Evolutionary conservation across 768 basidiomycete species (phyloP).

Genomic region (Tulasnella calospora): DNA sequence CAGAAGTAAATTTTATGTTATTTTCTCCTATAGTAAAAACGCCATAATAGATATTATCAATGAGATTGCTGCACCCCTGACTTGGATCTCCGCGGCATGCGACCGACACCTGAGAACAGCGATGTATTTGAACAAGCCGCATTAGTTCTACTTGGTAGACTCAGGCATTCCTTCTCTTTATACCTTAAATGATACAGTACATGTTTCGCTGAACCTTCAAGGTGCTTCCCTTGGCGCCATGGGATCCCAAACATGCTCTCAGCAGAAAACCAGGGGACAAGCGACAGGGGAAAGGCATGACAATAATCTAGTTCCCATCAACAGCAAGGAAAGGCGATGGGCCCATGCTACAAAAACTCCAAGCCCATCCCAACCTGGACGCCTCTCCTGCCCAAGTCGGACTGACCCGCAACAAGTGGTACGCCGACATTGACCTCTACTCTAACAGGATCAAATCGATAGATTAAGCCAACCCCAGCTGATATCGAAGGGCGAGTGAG

Average conservation of each 20-base stretch:
- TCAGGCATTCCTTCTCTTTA: no score
- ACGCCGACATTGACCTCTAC: slow-evolving; percentile 85
- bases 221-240: no score
- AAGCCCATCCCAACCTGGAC: slow-evolving; percentile 77
- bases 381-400: slow-evolving; percentile 63
- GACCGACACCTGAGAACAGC: no score
- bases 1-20: no score
- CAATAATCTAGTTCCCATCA: background rate
- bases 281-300: background rate
- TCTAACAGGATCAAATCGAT: slow-evolving; percentile 76
- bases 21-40: no score
- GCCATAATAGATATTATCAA: background rate
- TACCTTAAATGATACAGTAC: no score
- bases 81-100: no score
- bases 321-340: background rate
- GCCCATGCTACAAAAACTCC: slow-evolving; percentile 54
- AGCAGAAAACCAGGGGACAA: background rate
- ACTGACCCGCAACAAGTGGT: slow-evolving; percentile 63
- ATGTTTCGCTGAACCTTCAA: no score
- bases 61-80: no score
- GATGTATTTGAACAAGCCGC: no score
- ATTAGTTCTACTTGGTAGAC: no score
- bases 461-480: slow-evolving; percentile 77
- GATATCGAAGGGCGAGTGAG: slow-evolving; percentile 63
- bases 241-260: no score